Base-by-base conservation (phyloP, 1,139 yeast genomes). In the Blastobotrys ciferrii region DNA sequence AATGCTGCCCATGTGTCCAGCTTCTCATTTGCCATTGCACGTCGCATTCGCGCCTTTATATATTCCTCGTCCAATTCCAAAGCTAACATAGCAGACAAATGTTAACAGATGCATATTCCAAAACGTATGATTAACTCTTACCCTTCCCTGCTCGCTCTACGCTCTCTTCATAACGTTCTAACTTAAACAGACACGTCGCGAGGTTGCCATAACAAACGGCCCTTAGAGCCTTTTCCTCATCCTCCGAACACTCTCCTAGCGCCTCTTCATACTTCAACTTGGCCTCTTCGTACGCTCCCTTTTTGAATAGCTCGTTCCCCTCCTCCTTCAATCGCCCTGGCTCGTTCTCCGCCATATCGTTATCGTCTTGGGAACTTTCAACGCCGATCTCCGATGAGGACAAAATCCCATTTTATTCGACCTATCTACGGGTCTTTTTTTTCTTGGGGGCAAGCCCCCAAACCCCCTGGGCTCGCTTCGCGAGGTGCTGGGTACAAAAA, bases 111-210 rank as follows among this genome's bases (percentile, higher is more conserved):
- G n/a, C n/a, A n/a, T n/a, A n/a, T n/a, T n/a, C n/a, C n/a, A n/a
- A n/a, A n/a, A n/a, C n/a, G n/a, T n/a, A n/a, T n/a, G n/a, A n/a
- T n/a, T n/a, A n/a, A 31, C 13, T 5, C 37, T 33, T n/a, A 33
- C 37, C 37, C 23, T 69, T 67, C 36, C 80, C 76, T 61, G 92
- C 81, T 59, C 85, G 89, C 14, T 68, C 71, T 2, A 86, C 78
- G 1, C 92, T 86, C 47, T 77, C 74, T 4, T 91, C 91, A 67
- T 84, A 86, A 56, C 81, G 79, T 57, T 86, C 94, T 53, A 82
- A 63, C 61, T 83, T 81, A 58, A 84, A 76, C 53, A 85, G 82
- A 9, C 84, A 89, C 55, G 87, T 89, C 0, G 95, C 91, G 56
- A 92, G 71, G 65, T 87, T 87, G 15, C 91, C 81, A 63, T 70